Evolutionary conservation across 176 grass and related monocot species (phyloP), one percentile per base, ranked within the genome.

Genomic region (Rhynchospora pubera): DNA sequence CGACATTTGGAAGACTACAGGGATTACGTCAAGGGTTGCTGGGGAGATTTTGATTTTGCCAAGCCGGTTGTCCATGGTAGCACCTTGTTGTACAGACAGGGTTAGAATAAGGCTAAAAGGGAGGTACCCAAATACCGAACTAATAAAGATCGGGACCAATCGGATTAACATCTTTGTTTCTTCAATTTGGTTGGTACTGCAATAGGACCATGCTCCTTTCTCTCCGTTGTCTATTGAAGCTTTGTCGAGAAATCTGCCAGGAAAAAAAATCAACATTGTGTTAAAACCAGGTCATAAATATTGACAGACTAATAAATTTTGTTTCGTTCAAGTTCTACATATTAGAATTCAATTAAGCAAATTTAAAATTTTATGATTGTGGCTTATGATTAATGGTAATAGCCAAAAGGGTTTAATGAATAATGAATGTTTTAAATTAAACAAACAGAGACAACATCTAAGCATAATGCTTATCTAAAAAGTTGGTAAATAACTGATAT

Each of bases 21-120:
- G 91, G 73, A 97, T 92, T 74, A 93, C 5, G 22, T 91, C 89
- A 26, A 97, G 89, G 5, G 79, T 86, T 5, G 94, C 94, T 0
- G 94, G 91, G 6, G 91, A 88, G 18, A 94, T 79, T 32, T 76
- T 65, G 26, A 94, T 68, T 0, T 65, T 51, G 2, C 94, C 94
- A 0, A 94, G 83, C 19, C 15, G 85, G 0, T 85, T 97, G 86
- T 97, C 85, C 83, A 93, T 97, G 47, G 88, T 91, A 39, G 69
- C 88, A 3, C 94, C 94, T 86, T 97, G 94, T 85, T 97, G 89
- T 16, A 97, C 88, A 0, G 91, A 90, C 57, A 97, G 77, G 5
- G 85, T 97, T 34, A 97, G 53, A 43, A 94, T 77, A 1, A 92
- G 80, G 0, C 77, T 78, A 39, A 65, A 80, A 26, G 86, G 91